Conservation (phyloP, 345 rosid species). For the Streptanthus diversifolius region DNA sequence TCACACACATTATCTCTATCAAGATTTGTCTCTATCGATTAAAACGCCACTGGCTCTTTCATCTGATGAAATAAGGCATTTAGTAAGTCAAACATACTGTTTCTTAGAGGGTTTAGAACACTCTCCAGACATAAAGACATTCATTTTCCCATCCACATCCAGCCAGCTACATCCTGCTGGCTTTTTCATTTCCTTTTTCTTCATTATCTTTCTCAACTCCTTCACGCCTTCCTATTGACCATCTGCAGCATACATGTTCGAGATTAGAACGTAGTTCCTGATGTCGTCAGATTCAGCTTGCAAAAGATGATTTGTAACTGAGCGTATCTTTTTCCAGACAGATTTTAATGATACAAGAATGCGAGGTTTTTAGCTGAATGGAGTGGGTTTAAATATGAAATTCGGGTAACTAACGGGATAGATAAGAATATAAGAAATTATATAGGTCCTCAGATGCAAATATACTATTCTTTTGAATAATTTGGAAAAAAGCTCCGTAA, state of each 20-base stretch:
- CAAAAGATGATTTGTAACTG: constrained; percentile 58
- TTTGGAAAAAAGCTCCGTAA: not conserved
- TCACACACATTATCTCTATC: not conserved
- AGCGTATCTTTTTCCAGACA: constrained; percentile 56
- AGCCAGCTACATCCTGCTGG: constrained; percentile 94
- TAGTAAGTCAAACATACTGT: constrained; percentile 41
- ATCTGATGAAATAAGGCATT: constrained; percentile 50
- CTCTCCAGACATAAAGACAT: constrained; percentile 71
- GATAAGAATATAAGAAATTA: not conserved
- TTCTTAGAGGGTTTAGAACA: constrained; percentile 59
- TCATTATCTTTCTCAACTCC: constrained; percentile 75
- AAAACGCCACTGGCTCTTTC: constrained; percentile 46
- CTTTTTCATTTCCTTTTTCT: constrained; percentile 59
- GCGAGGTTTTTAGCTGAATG: constrained; percentile 5
- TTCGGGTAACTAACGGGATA: not conserved
- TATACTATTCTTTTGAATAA: constrained; percentile 14
- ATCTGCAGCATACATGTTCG: constrained; percentile 87
- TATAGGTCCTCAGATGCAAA: not conserved
- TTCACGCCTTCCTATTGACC: constrained; percentile 71
- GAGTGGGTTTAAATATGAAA: not conserved
- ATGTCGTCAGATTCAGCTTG: constrained; percentile 50
- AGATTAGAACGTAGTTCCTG: constrained; percentile 68
- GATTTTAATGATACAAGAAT: constrained; percentile 49
- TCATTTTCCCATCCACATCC: constrained; percentile 58
- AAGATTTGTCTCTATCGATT: constrained; percentile 17